Evolutionary conservation across 129 eudicot species (phyloP).

Genomic region (Ambrosia trifida): DNA sequence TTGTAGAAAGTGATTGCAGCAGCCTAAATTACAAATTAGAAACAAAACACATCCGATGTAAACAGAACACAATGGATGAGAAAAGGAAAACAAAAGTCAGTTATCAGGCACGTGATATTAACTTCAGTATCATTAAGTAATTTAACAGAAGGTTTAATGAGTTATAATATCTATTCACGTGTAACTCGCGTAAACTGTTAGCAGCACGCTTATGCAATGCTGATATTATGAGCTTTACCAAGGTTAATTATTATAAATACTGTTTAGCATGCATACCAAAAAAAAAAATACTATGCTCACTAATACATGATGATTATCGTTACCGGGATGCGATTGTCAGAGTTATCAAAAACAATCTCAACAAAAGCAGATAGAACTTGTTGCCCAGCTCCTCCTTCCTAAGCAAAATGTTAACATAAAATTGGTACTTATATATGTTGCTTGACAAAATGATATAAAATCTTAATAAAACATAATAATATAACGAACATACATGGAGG

Average conservation of each 20-base stretch:
- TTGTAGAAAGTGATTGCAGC: conserved; percentile 17
- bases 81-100: conserved; percentile 7
- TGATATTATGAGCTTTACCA: conserved; percentile 1
- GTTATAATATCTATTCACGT: too few species aligned
- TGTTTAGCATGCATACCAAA: conserved; percentile 1
- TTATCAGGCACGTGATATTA: neutral
- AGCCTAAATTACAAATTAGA: conserved; percentile 5
- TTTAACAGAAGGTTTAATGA: too few species aligned
- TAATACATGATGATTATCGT: conserved; percentile 11
- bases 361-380: conserved; percentile 96
- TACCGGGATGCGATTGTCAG: conserved; percentile 98
- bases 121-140: neutral
- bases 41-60: neutral
- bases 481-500: conserved; percentile 85
- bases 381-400: conserved; percentile 97
- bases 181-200: too few species aligned
- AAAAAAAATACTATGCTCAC: neutral
- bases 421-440: neutral
- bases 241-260: neutral
- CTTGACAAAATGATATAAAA: conserved; percentile 4
- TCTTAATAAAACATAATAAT: neutral
- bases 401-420: conserved; percentile 20
- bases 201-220: conserved; percentile 4
- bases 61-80: conserved; percentile 2
- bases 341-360: conserved; percentile 95